Base-by-base conservation (phyloP, 2,329 filamentous ascomycete genomes). In the Pseudogymnoascus sp. region DNA sequence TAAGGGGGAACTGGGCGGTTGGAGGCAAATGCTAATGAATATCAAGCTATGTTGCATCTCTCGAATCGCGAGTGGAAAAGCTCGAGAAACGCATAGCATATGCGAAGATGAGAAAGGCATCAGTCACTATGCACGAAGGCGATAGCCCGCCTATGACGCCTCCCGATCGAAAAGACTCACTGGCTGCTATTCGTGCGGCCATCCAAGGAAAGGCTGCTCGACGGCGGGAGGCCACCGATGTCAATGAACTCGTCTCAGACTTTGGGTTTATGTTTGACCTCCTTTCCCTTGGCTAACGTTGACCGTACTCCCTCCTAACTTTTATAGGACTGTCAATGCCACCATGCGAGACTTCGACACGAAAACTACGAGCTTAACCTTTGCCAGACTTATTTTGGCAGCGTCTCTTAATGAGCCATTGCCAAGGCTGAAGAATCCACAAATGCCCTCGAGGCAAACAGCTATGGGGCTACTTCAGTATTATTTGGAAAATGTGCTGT, bases 341-440 rank as follows among this genome's bases (percentile, higher is more conserved):
- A 97, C 93, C 0, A 93, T 93, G 1, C 84, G 92, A 72, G 95
- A 97, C 75, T 97, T 97, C 72, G 91, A 96, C 73, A 89, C 91
- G 7, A 91, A 93, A 64, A 87, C 89, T 31, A 89, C 86, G 65
- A 91, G 91, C 70, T 96, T 96, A 84, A 96, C 92, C 0, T 97
- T 97, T 80, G 91, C 92, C 25, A 88, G 91, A 37, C 82, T 97
- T 18, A 89, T 97, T 23, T 78, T 96, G 28, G 90, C 90, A n/a
- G 89, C 93, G 5, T 87, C 90, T 38, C 85, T 85, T 8, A 90
- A 91, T 68, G 87, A 92, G 70, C 79, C 84, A 6, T 77, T 96
- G 21, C 89, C 90, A 3, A 81, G 84, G 53, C 82, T 82, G 2
- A 76, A 80, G 34, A 82, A 85, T 65, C 79, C 81, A 61, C 77